Conservation (phyloP, 306 rosid species). For the Corylus americana region DNA sequence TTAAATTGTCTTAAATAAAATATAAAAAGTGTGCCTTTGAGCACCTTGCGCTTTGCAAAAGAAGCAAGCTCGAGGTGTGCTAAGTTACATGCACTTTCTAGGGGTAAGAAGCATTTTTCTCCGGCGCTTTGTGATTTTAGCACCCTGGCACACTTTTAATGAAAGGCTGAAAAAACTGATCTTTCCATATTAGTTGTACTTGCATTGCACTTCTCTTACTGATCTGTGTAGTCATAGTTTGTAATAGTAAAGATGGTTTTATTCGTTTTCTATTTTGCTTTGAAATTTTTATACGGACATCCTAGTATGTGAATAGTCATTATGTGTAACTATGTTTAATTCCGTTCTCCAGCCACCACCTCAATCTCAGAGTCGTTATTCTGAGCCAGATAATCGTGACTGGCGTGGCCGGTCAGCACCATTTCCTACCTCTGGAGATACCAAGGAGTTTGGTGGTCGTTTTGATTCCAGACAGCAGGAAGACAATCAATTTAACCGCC, state of each 20-base stretch:
- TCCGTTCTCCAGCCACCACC: slow-evolving; percentile 49
- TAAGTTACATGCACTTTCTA: no score
- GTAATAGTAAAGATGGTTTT: neutral
- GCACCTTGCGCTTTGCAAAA: neutral
- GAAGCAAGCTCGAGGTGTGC: no score
- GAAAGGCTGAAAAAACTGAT: neutral
- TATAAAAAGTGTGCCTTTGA: neutral
- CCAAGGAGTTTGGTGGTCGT: slow-evolving; percentile 61
- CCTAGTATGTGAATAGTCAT: neutral
- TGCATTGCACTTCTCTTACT: no score
- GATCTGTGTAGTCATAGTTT: neutral
- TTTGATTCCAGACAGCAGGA: slow-evolving; percentile 61
- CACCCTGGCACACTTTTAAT: neutral
- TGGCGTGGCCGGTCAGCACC: slow-evolving; percentile 92
- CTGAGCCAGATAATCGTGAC: slow-evolving; percentile 88
- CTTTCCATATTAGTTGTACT: neutral
- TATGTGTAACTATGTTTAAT: neutral
- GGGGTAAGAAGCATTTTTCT: neutral
- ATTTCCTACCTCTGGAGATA: slow-evolving; percentile 58
- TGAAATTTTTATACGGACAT: neutral
- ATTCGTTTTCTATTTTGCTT: neutral
- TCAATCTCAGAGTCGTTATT: slow-evolving; percentile 63
- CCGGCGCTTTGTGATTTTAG: no score
- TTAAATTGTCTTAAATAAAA: neutral
- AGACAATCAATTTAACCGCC: slow-evolving; percentile 53